Percentiles rank a stretch among this genome's conserved stretches.
Evolutionary conservation across 257 asterid genomes (phyloP).

Genomic region (Craterostigma plantagineum): DNA sequence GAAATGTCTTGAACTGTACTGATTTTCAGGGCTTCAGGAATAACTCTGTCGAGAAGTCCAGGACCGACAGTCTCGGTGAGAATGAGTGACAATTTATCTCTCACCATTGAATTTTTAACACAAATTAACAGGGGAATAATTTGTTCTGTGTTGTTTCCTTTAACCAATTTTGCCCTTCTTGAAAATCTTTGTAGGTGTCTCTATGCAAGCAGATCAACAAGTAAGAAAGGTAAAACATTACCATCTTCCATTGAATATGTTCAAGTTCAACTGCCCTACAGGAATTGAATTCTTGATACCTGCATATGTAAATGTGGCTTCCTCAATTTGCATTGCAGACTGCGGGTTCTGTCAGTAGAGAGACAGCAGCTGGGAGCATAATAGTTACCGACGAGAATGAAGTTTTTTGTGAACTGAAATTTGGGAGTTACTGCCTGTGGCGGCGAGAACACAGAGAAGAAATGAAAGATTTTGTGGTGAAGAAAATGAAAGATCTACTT

Average conservation of each 20-base stretch:
- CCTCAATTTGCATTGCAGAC: conserved; percentile 23
- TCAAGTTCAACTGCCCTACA: conserved; percentile 10
- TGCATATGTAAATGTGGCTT: too few relatives aligned
- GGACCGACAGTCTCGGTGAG: conserved; percentile 42
- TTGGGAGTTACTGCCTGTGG: conserved; percentile 95
- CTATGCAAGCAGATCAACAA: conserved; percentile 21
- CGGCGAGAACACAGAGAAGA: conserved; percentile 59
- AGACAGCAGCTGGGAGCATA: conserved; percentile 11
- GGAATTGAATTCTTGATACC: not conserved
- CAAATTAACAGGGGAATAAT: not conserved
- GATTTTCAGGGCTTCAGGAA: conserved; percentile 37
- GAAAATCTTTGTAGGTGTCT: conserved; percentile 23
- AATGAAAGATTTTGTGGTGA: conserved; percentile 59
- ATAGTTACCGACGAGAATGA: conserved; percentile 38
- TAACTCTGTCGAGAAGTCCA: conserved; percentile 20
- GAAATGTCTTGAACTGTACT: conserved; percentile 10
- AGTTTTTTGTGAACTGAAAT: conserved; percentile 55
- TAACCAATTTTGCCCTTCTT: conserved; percentile 11
- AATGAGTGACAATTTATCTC: not conserved
- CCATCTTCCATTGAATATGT: too few relatives aligned
- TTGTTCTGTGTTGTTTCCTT: conserved; percentile 1
- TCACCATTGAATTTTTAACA: not conserved
- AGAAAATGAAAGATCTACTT: conserved; percentile 89
- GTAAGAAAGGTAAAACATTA: conserved; percentile 13
- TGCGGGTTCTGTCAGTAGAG: conserved; percentile 14